Evolutionary conservation across 805 yeast species (phyloP).

Genomic region (Spathaspora hagerdaliae): DNA sequence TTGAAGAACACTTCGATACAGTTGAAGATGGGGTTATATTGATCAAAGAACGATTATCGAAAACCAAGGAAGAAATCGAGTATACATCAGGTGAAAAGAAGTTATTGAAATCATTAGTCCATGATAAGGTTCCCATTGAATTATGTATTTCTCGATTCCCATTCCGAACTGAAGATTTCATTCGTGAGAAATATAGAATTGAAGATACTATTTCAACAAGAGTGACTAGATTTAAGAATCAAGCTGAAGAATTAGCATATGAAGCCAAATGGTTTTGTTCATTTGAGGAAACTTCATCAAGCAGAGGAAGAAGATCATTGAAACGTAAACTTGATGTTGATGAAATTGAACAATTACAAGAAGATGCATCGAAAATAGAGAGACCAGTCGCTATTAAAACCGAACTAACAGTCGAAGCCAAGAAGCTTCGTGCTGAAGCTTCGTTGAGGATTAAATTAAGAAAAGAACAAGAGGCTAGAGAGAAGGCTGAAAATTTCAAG

Average conservation of each 20-base stretch:
- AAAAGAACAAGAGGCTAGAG: constrained; percentile 1
- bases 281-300: constrained; percentile 6
- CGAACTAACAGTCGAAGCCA: constrained; percentile 12
- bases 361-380: constrained; percentile 1
- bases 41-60: neutral
- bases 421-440: neutral
- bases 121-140: constrained; percentile 10
- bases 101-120: constrained; percentile 13
- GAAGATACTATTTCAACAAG: constrained; percentile 22
- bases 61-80: neutral
- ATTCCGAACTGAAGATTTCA: constrained; percentile 18
- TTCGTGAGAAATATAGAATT: constrained; percentile 18
- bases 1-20: neutral
- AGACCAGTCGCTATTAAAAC: constrained; percentile 2
- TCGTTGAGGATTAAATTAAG: constrained; percentile 1
- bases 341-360: constrained; percentile 12
- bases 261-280: constrained; percentile 38
- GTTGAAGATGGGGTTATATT: neutral
- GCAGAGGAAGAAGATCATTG: constrained; percentile 7
- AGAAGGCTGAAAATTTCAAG: constrained; percentile 4
- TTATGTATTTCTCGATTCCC: constrained; percentile 17
- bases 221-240: constrained; percentile 22
- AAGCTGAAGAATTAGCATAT: constrained; percentile 30
- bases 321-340: constrained; percentile 13
- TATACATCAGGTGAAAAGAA: constrained; percentile 24